Base-by-base conservation (phyloP, 2,329 filamentous ascomycete species). In the Diplodia seriata region DNA sequence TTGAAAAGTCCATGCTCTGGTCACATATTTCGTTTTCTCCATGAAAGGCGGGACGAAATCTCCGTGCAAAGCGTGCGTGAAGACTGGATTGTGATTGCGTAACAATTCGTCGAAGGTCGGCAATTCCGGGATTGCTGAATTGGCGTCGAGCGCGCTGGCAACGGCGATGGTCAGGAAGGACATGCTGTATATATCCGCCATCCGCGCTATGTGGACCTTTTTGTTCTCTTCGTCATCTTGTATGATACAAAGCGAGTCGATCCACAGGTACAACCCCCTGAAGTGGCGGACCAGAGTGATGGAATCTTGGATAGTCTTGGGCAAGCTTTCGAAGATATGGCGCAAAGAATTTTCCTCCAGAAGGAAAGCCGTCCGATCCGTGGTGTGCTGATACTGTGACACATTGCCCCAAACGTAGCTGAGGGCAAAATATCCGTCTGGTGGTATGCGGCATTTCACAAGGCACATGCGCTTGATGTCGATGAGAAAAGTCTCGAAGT, bases 31-130 rank as follows among this genome's bases (percentile, higher is more conserved):
- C 4, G 18, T 43, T 6, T 18, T 18, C 4, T 11, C 31, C n/a
- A 38, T 7, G 23, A 1, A 55, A 1, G 6, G 2, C 1, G 7
- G 2, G 12, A 7, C 15, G 6, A 4, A 9, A 1, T 0, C 3
- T 4, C 1, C 2, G 50, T 18, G 8, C 3, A 14, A 2, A 29
- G 1, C 5, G 1, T 4, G 31, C 1, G 8, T 8, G 5, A 2
- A 7, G 31, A 6, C 4, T 33, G 1, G 5, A 8, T 33, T 2
- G 31, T 33, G 31, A 33, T 33, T 6, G 8, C 1, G 31, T 8
- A 8, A 1, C 31, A 3, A 1, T 33, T 33, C 31, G 8, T 8
- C 7, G n/a, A 18, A 3, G 0, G 7, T 20, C 6, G 53, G 33
- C 23, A n/a, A 4, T 33, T 38, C 6, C 18, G 33, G 1, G 31